Percentiles rank a stretch among this genome's conserved stretches.
phyloP scores from a whole-genome alignment of 2,329 filamentous ascomycete genomes.

The Claviceps maximensis region DNA sequence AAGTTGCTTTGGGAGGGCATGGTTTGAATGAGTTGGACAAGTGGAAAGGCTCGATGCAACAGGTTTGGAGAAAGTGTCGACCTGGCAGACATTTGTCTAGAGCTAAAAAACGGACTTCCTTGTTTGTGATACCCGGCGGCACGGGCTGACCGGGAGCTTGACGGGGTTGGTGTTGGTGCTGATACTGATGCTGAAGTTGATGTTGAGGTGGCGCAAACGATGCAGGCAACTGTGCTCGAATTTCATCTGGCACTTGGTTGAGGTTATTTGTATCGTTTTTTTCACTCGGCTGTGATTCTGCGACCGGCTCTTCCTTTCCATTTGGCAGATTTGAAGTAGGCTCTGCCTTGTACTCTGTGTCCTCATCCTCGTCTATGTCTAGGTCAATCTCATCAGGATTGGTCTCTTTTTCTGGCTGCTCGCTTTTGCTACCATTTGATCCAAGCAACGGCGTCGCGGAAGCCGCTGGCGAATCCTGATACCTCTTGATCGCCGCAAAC shows the following conservation, averaged over 20 bases:
- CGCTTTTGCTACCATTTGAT: not conserved
- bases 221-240: conserved; percentile 63
- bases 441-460: not conserved
- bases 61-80: conserved; percentile 70
- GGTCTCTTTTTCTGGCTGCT: conserved; percentile 9
- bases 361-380: conserved; percentile 38
- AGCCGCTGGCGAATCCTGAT: conserved; percentile 23
- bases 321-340: not conserved
- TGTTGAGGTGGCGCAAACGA: conserved; percentile 45
- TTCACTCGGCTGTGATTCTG: not conserved
- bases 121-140: conserved; percentile 64
- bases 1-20: conserved; percentile 9
- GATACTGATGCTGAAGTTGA: not conserved
- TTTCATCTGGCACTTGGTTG: conserved; percentile 40
- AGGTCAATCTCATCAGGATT: conserved; percentile 63
- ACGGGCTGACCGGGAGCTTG: conserved; percentile 46
- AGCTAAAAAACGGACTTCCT: conserved; percentile 68
- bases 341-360: conserved; percentile 6
- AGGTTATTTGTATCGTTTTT: conserved; percentile 2
- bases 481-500: conserved; percentile 57
- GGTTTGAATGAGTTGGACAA: conserved; percentile 11
- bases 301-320: not conserved
- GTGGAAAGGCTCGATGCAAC: conserved; percentile 43
- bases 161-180: conserved; percentile 9
- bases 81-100: conserved; percentile 81